Percentiles rank a stretch among this genome's conserved stretches.
phyloP scores from a whole-genome alignment of 2,329 filamentous ascomycete species.

The Monilinia laxa region DNA sequence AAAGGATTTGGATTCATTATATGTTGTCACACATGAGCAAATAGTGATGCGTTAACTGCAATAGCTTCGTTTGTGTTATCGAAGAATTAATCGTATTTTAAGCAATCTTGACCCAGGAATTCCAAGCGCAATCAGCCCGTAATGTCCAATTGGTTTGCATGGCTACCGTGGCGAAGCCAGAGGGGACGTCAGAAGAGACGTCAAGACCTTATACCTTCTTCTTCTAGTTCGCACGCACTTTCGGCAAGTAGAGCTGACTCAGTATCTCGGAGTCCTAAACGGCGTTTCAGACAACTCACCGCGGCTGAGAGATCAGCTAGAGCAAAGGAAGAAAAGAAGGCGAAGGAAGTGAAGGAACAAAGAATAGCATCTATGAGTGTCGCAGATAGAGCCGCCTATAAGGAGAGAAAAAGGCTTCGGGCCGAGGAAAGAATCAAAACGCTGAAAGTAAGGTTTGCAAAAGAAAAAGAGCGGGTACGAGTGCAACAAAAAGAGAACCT shows the following conservation, averaged over 20 bases:
- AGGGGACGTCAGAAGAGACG: too few relatives aligned
- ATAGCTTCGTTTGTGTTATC: background rate
- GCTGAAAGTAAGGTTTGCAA: background rate
- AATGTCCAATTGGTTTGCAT: conserved; percentile 7
- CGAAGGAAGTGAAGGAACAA: background rate
- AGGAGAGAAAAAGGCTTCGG: background rate
- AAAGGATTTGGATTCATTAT: conserved; percentile 15
- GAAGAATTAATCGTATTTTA: background rate
- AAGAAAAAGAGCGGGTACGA: too few relatives aligned
- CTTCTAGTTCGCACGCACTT: too few relatives aligned
- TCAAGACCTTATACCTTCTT: background rate
- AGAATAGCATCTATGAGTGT: background rate
- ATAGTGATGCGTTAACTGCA: background rate
- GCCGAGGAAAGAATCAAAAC: background rate
- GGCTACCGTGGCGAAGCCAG: background rate
- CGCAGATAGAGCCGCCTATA: background rate
- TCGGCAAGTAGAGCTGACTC: background rate
- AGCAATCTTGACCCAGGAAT: background rate
- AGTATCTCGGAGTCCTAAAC: background rate
- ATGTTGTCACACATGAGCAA: background rate
- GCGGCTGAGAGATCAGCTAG: background rate
- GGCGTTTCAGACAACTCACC: background rate
- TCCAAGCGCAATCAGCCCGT: background rate
- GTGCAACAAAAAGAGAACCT: background rate
- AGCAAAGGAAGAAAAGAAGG: background rate